Evolutionary conservation across 2,329 filamentous ascomycete genomes (phyloP).

Genomic region (Trichoderma sp.): DNA sequence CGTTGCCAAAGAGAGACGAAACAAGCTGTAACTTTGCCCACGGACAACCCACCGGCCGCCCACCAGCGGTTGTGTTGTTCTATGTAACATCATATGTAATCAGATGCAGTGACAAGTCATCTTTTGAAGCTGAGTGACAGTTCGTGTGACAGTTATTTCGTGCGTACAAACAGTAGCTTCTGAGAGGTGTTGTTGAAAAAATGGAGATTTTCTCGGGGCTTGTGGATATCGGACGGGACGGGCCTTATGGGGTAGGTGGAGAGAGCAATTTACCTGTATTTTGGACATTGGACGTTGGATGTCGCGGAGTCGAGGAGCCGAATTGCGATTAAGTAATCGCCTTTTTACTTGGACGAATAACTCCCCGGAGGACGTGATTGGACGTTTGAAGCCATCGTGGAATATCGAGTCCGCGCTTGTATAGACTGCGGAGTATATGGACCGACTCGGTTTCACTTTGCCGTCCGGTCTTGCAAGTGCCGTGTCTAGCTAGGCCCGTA

Average conservation of each 20-base stretch:
- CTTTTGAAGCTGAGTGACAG: background rate
- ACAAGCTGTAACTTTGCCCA: background rate
- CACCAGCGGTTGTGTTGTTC: background rate
- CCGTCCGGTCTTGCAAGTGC: background rate
- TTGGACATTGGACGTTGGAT: background rate
- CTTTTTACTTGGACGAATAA: background rate
- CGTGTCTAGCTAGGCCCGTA: background rate
- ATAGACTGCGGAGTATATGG: background rate
- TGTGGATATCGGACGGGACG: background rate
- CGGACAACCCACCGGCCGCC: background rate
- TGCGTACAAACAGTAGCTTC: background rate
- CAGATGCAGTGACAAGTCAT: background rate
- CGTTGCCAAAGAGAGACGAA: background rate
- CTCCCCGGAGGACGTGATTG: background rate
- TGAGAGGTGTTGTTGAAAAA: background rate
- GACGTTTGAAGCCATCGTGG: background rate
- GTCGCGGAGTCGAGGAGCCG: background rate
- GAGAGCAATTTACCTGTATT: background rate
- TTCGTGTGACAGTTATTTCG: background rate
- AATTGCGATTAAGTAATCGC: background rate
- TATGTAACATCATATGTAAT: background rate
- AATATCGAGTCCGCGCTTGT: background rate
- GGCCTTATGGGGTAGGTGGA: background rate
- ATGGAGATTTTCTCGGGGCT: background rate
- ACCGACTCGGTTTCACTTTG: background rate